Evolutionary conservation across 306 rosid genomes (phyloP).

Genomic region (Vicia villosa): DNA sequence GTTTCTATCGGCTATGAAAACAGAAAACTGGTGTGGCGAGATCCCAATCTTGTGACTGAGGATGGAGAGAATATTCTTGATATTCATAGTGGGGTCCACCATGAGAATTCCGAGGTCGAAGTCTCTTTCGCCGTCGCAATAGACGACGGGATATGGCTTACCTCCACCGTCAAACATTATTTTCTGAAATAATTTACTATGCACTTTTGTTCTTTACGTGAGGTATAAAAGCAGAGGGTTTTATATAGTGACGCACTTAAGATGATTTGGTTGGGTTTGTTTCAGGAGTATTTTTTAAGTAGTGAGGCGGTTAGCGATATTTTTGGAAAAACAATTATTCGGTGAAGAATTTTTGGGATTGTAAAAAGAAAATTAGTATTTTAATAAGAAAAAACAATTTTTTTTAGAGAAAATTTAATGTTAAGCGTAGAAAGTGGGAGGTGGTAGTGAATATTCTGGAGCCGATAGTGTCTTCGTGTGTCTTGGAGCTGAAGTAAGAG

Average conservation of each 20-base stretch:
- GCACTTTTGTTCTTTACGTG: slow-evolving; percentile 1
- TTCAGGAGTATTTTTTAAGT: not conserved
- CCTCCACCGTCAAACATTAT: slow-evolving; percentile 40
- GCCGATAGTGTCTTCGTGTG: too few species aligned
- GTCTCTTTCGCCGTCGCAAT: slow-evolving; percentile 59
- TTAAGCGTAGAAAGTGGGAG: too few species aligned
- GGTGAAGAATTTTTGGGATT: not conserved
- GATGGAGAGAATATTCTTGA: slow-evolving; percentile 43
- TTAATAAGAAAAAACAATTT: too few species aligned
- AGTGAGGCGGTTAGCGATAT: not conserved
- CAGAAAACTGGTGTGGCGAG: slow-evolving; percentile 55
- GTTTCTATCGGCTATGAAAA: slow-evolving; percentile 42
- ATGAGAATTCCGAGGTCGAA: slow-evolving; percentile 47
- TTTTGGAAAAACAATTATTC: not conserved
- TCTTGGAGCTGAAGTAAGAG: too few species aligned
- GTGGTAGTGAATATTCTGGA: too few species aligned
- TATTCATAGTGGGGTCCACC: slow-evolving; percentile 43
- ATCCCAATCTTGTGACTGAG: slow-evolving; percentile 61
- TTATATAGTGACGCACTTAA: not conserved
- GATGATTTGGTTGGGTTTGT: not conserved
- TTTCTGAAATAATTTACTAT: not conserved
- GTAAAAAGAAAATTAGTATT: too few species aligned
- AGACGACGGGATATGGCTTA: slow-evolving; percentile 47
- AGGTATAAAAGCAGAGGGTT: not conserved
- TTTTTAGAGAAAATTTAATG: too few species aligned